Evolutionary conservation across 805 yeast genomes (phyloP).

Genomic region (Pichia thaimueangensis): DNA sequence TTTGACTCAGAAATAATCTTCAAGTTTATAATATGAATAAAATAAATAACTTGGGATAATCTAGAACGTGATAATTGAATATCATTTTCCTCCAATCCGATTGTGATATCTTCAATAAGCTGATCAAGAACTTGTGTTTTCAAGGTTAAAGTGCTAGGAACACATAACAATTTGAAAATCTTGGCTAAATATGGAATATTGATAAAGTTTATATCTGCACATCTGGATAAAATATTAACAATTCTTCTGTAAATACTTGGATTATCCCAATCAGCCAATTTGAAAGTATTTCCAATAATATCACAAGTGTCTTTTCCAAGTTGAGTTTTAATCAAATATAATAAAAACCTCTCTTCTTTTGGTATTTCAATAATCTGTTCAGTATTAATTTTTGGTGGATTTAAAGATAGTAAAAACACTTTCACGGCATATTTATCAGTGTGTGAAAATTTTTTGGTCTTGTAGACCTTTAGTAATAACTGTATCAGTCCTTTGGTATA

Average conservation of each 20-base stretch:
- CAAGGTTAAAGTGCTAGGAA: slow-evolving; percentile 21
- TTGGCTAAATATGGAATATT: slow-evolving; percentile 45
- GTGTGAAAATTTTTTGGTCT: slow-evolving; percentile 42
- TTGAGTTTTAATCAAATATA: slow-evolving; percentile 46
- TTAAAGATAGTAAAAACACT: slow-evolving; percentile 45
- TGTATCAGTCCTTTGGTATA: slow-evolving; percentile 60
- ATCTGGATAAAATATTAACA: slow-evolving; percentile 43
- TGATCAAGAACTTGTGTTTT: slow-evolving; percentile 45
- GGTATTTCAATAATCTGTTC: slow-evolving; percentile 26
- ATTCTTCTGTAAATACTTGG: slow-evolving; percentile 28
- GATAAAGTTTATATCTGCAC: slow-evolving; percentile 57
- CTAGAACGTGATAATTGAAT: slow-evolving; percentile 54
- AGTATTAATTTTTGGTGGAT: slow-evolving; percentile 45
- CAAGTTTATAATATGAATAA: slow-evolving; percentile 50
- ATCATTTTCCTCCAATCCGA: slow-evolving; percentile 62
- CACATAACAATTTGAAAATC: slow-evolving; percentile 35
- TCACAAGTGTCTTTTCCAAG: slow-evolving; percentile 33
- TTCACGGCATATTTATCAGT: slow-evolving; percentile 55
- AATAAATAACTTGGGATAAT: slow-evolving; percentile 51
- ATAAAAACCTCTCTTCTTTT: slow-evolving; percentile 44
- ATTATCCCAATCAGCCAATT: slow-evolving; percentile 43
- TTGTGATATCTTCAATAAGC: slow-evolving; percentile 52
- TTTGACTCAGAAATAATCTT: slow-evolving; percentile 41
- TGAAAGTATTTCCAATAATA: slow-evolving; percentile 33
- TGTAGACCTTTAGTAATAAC: slow-evolving; percentile 44